Percentiles rank a stretch among this genome's conserved stretches.
These are phyloP conservation scores for Cutaneotrichosporon dermatis DNA, from an alignment of 1,284 basidiomycete genomes.

Conservation along the genomic window DNA sequence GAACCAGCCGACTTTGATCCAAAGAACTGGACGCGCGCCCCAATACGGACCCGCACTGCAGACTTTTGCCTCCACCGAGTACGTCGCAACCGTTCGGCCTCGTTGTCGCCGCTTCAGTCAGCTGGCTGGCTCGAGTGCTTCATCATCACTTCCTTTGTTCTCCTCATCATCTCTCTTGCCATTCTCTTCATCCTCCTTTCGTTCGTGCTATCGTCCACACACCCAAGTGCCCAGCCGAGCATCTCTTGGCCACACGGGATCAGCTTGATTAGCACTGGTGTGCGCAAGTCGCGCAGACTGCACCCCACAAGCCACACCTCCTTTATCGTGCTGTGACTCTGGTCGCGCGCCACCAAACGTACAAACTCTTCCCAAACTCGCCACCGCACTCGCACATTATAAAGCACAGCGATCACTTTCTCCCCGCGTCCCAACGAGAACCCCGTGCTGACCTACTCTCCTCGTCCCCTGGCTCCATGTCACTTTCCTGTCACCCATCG, in stretches of 20 bases:
- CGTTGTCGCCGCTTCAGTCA: too few relatives aligned
- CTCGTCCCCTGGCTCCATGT: background rate
- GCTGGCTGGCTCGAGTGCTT: too few relatives aligned
- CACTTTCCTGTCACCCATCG: background rate
- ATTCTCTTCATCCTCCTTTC: too few relatives aligned
- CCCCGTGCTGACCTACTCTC: constrained; percentile 1
- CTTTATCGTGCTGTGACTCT: background rate
- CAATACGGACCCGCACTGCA: background rate
- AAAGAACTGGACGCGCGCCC: background rate
- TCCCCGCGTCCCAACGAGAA: background rate
- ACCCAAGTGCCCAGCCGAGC: too few relatives aligned
- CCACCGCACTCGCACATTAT: background rate
- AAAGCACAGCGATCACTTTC: background rate
- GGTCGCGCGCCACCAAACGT: background rate
- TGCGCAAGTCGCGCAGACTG: background rate
- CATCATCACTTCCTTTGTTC: background rate
- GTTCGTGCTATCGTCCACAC: too few relatives aligned
- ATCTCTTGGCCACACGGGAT: too few relatives aligned
- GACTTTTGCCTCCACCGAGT: background rate
- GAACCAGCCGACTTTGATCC: background rate
- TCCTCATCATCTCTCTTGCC: background rate
- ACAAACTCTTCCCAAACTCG: background rate
- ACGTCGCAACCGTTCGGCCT: background rate
- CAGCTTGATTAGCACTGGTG: background rate
- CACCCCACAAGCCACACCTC: background rate